These are phyloP conservation scores for Dactylellina sp. DNA, from an alignment of 2,329 filamentous ascomycete species.

Conservation along the genomic window DNA sequence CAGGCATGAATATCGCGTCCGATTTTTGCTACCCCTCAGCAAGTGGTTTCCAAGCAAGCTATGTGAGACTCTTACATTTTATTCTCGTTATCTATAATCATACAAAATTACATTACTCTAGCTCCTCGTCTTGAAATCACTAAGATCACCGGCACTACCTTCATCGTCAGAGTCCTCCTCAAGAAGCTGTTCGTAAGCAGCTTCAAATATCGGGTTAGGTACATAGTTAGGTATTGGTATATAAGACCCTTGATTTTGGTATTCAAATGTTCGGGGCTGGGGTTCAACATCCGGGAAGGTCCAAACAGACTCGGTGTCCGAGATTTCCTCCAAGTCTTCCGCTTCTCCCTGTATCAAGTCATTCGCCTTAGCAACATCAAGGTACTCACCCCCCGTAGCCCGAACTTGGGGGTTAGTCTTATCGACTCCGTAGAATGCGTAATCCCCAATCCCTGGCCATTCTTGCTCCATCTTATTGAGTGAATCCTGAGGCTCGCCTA, in stretches of 20 bases:
- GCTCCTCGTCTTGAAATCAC: not conserved
- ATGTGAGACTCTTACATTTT: too few relatives aligned
- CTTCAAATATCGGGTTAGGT: slow-evolving; percentile 2
- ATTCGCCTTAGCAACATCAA: not conserved
- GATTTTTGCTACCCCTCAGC: too few relatives aligned
- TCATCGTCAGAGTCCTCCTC: slow-evolving; percentile 3
- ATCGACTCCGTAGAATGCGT: slow-evolving; percentile 13
- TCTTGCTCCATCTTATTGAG: not conserved
- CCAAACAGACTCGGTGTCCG: not conserved
- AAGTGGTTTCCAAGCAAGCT: too few relatives aligned
- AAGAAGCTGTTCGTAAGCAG: slow-evolving; percentile 1
- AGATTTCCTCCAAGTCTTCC: not conserved
- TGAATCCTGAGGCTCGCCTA: slow-evolving; percentile 7
- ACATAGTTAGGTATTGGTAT: not conserved
- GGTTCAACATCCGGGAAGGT: slow-evolving; percentile 1
- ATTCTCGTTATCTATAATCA: too few relatives aligned
- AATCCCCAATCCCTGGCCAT: slow-evolving; percentile 22
- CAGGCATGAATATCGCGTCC: too few relatives aligned
- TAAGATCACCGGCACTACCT: not conserved
- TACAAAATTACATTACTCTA: too few relatives aligned
- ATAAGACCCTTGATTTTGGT: too few relatives aligned
- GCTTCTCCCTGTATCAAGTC: slow-evolving; percentile 1
- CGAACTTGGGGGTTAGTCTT: slow-evolving; percentile 7
- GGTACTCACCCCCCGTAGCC: slow-evolving; percentile 7
- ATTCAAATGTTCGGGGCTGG: slow-evolving; percentile 2